Evolutionary conservation across 176 grass and related monocot genomes (phyloP).

Genomic region (Oryza brachyantha): DNA sequence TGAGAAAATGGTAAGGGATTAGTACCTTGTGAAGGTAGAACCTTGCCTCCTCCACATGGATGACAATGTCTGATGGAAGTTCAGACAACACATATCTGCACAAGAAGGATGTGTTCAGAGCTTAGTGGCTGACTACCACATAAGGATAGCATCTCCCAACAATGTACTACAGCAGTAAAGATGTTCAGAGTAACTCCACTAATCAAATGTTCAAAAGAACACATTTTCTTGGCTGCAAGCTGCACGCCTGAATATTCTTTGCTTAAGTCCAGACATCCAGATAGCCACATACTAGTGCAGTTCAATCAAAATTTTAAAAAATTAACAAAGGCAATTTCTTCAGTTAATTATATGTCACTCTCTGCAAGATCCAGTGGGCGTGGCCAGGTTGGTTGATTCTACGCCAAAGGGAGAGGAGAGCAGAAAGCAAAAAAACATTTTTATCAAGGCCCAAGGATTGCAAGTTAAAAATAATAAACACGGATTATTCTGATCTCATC

Average conservation of each 20-base stretch:
- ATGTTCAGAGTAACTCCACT: background rate
- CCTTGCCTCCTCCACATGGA: constrained; percentile 53
- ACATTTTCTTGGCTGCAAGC: background rate
- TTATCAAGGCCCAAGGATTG: background rate
- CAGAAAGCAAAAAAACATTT: constrained; percentile 7
- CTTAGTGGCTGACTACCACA: background rate
- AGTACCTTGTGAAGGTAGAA: constrained; percentile 77
- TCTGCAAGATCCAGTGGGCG: constrained; percentile 34
- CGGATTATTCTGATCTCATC: constrained; percentile 22
- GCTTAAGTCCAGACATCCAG: background rate
- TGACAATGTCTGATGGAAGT: constrained; percentile 59
- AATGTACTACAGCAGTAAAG: background rate
- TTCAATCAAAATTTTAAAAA: background rate
- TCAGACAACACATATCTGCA: constrained; percentile 66
- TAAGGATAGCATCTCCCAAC: background rate
- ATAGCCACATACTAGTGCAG: background rate
- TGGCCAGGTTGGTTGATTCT: background rate
- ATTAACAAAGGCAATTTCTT: background rate
- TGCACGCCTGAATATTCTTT: background rate
- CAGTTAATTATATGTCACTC: background rate
- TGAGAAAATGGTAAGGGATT: constrained; percentile 19
- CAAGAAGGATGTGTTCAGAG: constrained; percentile 15
- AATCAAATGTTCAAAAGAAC: background rate
- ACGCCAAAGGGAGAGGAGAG: background rate
- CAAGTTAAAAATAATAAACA: background rate